Conservation (phyloP, 352 stramenopile species). For the Thalassiosira livingstoniorum region DNA sequence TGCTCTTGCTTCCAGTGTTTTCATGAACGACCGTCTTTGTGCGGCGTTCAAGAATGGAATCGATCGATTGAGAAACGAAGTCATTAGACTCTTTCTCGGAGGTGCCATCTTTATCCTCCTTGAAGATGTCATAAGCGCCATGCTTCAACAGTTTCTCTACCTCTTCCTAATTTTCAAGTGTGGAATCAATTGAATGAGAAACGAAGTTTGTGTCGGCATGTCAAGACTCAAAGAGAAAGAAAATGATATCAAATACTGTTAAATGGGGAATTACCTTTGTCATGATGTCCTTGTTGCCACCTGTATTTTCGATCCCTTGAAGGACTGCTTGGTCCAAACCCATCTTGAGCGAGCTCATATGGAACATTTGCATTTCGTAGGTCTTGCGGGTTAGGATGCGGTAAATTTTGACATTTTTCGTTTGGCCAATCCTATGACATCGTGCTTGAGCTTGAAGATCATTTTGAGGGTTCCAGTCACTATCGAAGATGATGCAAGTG, state of each 20-base stretch:
- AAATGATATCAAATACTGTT: no score
- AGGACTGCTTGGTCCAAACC: conserved; percentile 98
- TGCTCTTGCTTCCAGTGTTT: conserved; percentile 78
- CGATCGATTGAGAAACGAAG: conserved; percentile 94
- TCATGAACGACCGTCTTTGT: conserved; percentile 86
- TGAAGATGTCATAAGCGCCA: conserved; percentile 97
- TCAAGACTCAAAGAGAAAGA: no score
- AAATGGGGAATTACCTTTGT: no score
- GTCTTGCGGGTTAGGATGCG: conserved; percentile 97
- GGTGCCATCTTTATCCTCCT: conserved; percentile 94
- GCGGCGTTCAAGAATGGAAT: conserved; percentile 89
- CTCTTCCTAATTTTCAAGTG: no score
- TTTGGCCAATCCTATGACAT: conserved; percentile 98
- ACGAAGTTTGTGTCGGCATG: no score
- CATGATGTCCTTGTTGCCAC: conserved; percentile 83
- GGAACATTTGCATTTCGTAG: conserved; percentile 99
- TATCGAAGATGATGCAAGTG: conserved; percentile 92
- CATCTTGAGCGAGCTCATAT: conserved; percentile 97
- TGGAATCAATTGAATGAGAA: no score
- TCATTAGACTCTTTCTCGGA: conserved; percentile 91
- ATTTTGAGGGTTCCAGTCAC: conserved; percentile 99
- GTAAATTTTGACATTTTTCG: conserved; percentile 88
- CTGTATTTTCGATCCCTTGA: conserved; percentile 92
- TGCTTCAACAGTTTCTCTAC: conserved; percentile 97
- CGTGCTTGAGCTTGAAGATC: conserved; percentile 85